phyloP scores from a whole-genome alignment of 1,139 yeast species.

The Taphrina flavorubra region DNA sequence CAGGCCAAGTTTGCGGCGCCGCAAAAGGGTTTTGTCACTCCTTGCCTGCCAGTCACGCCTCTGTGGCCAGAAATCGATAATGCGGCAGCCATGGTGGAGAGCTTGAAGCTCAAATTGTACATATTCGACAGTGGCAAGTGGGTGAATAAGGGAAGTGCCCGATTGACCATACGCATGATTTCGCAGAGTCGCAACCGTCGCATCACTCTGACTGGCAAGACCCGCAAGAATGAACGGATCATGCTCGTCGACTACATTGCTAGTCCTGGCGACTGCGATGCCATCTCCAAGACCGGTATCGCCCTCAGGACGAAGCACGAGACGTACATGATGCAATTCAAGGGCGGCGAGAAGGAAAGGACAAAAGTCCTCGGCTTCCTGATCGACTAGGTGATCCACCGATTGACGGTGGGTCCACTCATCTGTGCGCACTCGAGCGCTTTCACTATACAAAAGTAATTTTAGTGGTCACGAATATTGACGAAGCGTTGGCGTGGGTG shows the following conservation, averaged over 20 bases:
- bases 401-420: background rate
- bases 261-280: conserved; percentile 28
- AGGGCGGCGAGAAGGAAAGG: conserved; percentile 38
- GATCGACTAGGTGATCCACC: background rate
- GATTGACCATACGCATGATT: conserved; percentile 25
- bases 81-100: conserved; percentile 25
- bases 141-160: conserved; percentile 36
- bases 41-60: conserved; percentile 34
- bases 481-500: background rate
- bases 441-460: background rate
- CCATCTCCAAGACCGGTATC: conserved; percentile 35
- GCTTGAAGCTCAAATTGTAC: conserved; percentile 34
- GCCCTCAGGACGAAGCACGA: conserved; percentile 24
- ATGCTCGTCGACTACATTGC: conserved; percentile 28
- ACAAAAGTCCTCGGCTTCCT: conserved; percentile 23
- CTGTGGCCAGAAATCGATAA: conserved; percentile 28
- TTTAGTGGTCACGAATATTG: background rate
- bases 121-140: conserved; percentile 35
- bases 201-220: conserved; percentile 36
- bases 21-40: conserved; percentile 32
- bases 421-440: no score
- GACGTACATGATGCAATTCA: conserved; percentile 38
- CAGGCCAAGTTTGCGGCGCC: conserved; percentile 37
- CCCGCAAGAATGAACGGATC: conserved; percentile 29
- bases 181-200: conserved; percentile 31